Evolutionary conservation across 2,329 filamentous ascomycete genomes (phyloP).

Genomic region (Alternaria sp.): DNA sequence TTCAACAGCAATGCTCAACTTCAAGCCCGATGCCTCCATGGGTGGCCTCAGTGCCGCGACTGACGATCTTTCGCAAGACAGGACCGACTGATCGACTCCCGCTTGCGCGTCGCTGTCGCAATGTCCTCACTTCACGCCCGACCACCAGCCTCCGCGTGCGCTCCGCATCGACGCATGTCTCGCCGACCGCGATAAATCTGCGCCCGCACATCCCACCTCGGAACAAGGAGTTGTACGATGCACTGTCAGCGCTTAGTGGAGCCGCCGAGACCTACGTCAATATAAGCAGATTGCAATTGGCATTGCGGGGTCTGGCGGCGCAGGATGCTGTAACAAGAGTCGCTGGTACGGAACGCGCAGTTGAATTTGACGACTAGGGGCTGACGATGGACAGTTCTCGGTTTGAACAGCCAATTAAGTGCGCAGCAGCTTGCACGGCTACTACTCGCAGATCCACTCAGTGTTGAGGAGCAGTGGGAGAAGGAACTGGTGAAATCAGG

Average conservation of each 20-base stretch:
- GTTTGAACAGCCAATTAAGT: conserved; percentile 57
- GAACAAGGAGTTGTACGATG: conserved; percentile 64
- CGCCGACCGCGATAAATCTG: conserved; percentile 61
- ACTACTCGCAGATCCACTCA: conserved; percentile 56
- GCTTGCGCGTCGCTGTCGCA: conserved; percentile 32
- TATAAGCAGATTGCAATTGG: conserved; percentile 74
- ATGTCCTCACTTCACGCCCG: conserved; percentile 26
- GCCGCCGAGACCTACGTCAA: conserved; percentile 68
- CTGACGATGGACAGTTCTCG: conserved; percentile 54
- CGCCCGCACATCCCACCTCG: conserved; percentile 60
- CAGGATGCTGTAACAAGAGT: conserved; percentile 61
- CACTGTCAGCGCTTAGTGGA: conserved; percentile 67
- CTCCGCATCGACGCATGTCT: conserved; percentile 54
- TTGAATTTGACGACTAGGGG: background rate
- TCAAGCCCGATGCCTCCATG: conserved; percentile 52
- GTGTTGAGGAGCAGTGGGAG: conserved; percentile 53
- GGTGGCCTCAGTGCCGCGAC: conserved; percentile 46
- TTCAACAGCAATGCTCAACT: conserved; percentile 34
- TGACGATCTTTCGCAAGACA: conserved; percentile 31
- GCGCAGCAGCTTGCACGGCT: conserved; percentile 72
- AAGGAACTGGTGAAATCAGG: conserved; percentile 43
- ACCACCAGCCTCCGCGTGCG: conserved; percentile 31
- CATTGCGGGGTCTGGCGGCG: conserved; percentile 67
- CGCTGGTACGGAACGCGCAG: conserved; percentile 54
- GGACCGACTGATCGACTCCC: conserved; percentile 36